Percentiles rank a stretch among this genome's conserved stretches.
phyloP scores from a whole-genome alignment of 495 filamentous ascomycete species.

The Apiosordaria backusii region DNA sequence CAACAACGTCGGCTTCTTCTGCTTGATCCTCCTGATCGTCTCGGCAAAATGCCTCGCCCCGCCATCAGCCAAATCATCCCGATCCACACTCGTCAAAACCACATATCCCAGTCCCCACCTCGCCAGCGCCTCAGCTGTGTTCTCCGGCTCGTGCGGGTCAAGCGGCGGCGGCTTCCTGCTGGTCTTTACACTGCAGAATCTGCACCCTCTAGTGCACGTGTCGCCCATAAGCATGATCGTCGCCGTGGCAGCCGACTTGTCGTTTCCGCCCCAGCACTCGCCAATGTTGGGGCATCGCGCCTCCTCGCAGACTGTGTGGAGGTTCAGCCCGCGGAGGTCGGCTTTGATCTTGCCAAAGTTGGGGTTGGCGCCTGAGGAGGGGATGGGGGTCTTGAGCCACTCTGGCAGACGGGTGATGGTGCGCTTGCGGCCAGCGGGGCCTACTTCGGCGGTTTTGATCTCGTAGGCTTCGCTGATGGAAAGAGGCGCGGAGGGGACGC shows the following conservation, averaged over 20 bases:
- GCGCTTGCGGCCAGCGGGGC: slow-evolving; percentile 74
- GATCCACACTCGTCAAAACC: slow-evolving; percentile 87
- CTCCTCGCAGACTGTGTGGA: slow-evolving; percentile 98
- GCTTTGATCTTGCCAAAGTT: slow-evolving; percentile 93
- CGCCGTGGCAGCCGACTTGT: slow-evolving; percentile 86
- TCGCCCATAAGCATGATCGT: slow-evolving; percentile 99
- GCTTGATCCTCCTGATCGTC: slow-evolving; percentile 90
- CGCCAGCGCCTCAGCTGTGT: slow-evolving; percentile 88
- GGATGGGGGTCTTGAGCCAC: slow-evolving; percentile 96
- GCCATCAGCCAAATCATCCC: slow-evolving; percentile 86
- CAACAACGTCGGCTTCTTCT: slow-evolving; percentile 76
- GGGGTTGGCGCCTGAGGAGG: slow-evolving; percentile 58
- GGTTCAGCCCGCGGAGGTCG: slow-evolving; percentile 80
- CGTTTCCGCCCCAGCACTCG: slow-evolving; percentile 91
- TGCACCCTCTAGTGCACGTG: slow-evolving; percentile 93
- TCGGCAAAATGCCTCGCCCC: slow-evolving; percentile 90
- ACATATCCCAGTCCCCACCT: slow-evolving; percentile 96
- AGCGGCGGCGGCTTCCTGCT: slow-evolving; percentile 70
- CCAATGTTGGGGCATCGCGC: slow-evolving; percentile 95
- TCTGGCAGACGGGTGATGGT: slow-evolving; percentile 86
- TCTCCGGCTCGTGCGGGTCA: slow-evolving; percentile 93
- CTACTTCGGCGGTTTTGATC: slow-evolving; percentile 75
- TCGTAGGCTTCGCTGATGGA: slow-evolving; percentile 57
- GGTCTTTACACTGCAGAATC: slow-evolving; percentile 97
- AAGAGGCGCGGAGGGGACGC: slow-evolving; percentile 39